Conservation (phyloP, 495 filamentous ascomycete genomes). For the Pseudevernia furfuracea region DNA sequence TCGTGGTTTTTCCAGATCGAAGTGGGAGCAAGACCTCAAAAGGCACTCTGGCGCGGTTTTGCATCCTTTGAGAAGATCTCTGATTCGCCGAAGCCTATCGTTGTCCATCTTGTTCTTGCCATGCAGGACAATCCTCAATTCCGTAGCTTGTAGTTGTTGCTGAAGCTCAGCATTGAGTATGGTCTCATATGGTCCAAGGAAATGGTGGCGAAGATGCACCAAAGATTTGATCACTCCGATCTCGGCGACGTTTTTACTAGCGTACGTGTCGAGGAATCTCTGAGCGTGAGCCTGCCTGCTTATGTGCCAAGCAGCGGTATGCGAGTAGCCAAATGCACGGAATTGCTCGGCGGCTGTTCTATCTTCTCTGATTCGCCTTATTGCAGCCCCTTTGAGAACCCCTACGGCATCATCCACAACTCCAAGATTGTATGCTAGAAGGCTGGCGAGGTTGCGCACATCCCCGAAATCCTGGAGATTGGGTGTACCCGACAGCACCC, state of each 20-base stretch:
- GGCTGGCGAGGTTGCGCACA: constrained; percentile 48
- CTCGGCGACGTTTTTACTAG: constrained; percentile 31
- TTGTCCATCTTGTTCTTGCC: not conserved
- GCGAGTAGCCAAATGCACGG: constrained; percentile 36
- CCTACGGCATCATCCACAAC: constrained; percentile 40
- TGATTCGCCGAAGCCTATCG: not conserved
- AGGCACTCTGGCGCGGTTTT: not conserved
- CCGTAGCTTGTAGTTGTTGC: not conserved
- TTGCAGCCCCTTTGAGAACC: constrained; percentile 31
- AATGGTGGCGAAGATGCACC: not conserved
- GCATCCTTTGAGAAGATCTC: not conserved
- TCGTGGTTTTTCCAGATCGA: not conserved
- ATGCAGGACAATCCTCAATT: not conserved
- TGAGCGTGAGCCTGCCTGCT: constrained; percentile 44
- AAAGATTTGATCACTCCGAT: not conserved
- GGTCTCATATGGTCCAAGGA: not conserved
- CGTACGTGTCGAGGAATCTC: constrained; percentile 46
- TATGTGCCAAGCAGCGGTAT: constrained; percentile 46
- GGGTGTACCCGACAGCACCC: constrained; percentile 65
- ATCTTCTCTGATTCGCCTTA: constrained; percentile 30
- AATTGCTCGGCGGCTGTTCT: constrained; percentile 41
- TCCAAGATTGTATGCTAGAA: constrained; percentile 50
- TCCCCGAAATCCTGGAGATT: constrained; percentile 49
- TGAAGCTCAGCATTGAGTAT: not conserved
- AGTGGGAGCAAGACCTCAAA: not conserved